A percentile compares a stretch with the other conserved stretches of the same genome.
Evolutionary conservation across 768 basidiomycete species (phyloP).

Genomic region (Boletus reticuloceps): DNA sequence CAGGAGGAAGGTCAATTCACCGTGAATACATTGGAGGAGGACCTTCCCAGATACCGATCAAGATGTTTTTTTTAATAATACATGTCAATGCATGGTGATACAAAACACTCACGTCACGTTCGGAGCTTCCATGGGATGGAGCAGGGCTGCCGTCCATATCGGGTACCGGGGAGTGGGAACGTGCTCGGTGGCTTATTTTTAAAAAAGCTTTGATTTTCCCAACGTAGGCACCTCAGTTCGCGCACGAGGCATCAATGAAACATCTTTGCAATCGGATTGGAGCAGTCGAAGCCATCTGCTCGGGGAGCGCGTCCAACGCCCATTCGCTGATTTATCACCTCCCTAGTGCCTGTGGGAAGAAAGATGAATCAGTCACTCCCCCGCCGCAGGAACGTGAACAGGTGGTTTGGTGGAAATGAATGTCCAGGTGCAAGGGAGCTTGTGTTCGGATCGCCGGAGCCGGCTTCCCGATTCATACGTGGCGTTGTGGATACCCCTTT

Average conservation of each 20-base stretch:
- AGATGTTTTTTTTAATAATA: background rate
- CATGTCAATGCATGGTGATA: background rate
- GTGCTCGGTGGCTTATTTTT: conserved; percentile 1
- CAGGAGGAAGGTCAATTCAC: background rate
- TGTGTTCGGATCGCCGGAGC: background rate
- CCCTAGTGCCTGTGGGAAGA: conserved; percentile 31
- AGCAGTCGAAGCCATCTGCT: conserved; percentile 49
- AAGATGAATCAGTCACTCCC: background rate
- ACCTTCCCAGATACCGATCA: background rate
- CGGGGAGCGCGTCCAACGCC: conserved; percentile 41
- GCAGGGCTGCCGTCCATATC: conserved; percentile 27
- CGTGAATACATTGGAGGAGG: background rate
- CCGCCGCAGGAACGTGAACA: background rate
- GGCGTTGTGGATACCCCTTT: background rate
- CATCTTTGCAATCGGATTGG: conserved; percentile 48
- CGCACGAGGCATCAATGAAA: conserved; percentile 54
- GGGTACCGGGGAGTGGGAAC: conserved; percentile 4
- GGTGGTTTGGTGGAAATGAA: background rate
- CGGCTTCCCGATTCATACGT: background rate
- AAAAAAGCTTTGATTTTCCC: conserved; percentile 4
- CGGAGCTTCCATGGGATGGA: conserved; percentile 59
- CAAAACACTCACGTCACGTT: conserved; percentile 1
- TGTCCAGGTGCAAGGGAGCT: background rate
- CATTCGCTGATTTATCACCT: conserved; percentile 63
- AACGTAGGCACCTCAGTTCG: conserved; percentile 43